Evolutionary conservation across 352 stramenopile genomes (phyloP).

Genomic region (Globisporangium nagaii): DNA sequence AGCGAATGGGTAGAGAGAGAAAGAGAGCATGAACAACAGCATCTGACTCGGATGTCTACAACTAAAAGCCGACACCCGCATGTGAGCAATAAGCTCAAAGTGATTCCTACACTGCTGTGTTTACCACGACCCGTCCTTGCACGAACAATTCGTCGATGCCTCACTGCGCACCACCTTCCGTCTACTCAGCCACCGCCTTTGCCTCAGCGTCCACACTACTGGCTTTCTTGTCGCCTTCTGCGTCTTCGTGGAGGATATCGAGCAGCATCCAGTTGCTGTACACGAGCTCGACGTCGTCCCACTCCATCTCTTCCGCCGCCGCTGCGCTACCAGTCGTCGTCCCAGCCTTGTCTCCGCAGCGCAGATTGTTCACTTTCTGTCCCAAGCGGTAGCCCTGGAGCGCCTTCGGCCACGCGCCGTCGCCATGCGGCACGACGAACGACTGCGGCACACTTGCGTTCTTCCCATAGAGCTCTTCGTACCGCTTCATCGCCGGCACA

Average conservation of each 20-base stretch:
- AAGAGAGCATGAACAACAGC: too few species aligned
- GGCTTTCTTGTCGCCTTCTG: background rate
- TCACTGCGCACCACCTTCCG: background rate
- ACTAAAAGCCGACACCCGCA: too few species aligned
- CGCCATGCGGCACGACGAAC: constrained; percentile 29
- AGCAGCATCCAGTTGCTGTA: constrained; percentile 42
- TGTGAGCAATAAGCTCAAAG: too few species aligned
- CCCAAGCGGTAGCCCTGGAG: constrained; percentile 30
- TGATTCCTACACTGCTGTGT: too few species aligned
- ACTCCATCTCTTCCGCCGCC: constrained; percentile 6
- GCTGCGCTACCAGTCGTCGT: background rate
- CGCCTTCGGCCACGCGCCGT: constrained; percentile 19
- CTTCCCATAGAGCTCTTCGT: constrained; percentile 19
- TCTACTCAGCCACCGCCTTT: background rate
- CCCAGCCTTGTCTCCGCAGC: constrained; percentile 15
- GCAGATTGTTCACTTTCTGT: constrained; percentile 42
- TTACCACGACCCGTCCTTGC: too few species aligned
- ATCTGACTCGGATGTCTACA: too few species aligned
- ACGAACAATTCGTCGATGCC: too few species aligned
- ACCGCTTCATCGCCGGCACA: constrained; percentile 25
- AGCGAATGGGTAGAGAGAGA: background rate
- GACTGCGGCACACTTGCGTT: constrained; percentile 25
- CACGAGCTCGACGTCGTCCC: constrained; percentile 32
- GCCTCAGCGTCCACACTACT: background rate
- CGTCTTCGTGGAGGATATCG: constrained; percentile 24